phyloP scores from a whole-genome alignment of 176 grass and related monocot species.

The Miscanthus lutarioriparius region DNA sequence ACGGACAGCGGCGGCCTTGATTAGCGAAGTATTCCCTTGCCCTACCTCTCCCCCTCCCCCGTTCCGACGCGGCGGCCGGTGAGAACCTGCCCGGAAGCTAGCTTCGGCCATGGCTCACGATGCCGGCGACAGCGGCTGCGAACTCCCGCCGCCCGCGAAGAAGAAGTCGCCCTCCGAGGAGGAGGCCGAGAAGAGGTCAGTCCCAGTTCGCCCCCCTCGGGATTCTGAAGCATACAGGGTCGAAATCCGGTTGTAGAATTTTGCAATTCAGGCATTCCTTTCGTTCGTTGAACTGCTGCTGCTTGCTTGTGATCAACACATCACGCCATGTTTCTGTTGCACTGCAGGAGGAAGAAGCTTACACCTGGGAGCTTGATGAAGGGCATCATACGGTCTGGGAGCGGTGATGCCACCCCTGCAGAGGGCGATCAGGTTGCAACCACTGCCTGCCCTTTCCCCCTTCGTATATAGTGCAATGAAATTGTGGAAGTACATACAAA shows the following conservation, averaged over 20 bases:
- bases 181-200: slow-evolving; percentile 83
- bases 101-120: slow-evolving; percentile 53
- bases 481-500: not conserved
- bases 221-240: not conserved
- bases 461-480: not conserved
- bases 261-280: not conserved
- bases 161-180: slow-evolving; percentile 75
- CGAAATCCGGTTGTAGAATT: not conserved
- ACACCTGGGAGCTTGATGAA: slow-evolving; percentile 94
- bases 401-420: slow-evolving; percentile 50
- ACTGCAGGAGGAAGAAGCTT: slow-evolving; percentile 78
- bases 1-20: not conserved
- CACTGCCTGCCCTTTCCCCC: not conserved
- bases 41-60: not conserved
- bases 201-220: not conserved
- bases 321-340: not conserved
- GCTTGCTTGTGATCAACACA: not conserved
- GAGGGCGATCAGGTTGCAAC: slow-evolving; percentile 80
- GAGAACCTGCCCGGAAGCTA: slow-evolving; percentile 11
- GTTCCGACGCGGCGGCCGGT: slow-evolving; percentile 1
- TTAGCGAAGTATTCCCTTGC: not conserved
- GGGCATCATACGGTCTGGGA: slow-evolving; percentile 68
- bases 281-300: not conserved
- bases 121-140: slow-evolving; percentile 22
- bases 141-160: slow-evolving; percentile 51